Base-by-base conservation (phyloP, 1,139 yeast species). In the Scheffersomyces parashehatae region DNA sequence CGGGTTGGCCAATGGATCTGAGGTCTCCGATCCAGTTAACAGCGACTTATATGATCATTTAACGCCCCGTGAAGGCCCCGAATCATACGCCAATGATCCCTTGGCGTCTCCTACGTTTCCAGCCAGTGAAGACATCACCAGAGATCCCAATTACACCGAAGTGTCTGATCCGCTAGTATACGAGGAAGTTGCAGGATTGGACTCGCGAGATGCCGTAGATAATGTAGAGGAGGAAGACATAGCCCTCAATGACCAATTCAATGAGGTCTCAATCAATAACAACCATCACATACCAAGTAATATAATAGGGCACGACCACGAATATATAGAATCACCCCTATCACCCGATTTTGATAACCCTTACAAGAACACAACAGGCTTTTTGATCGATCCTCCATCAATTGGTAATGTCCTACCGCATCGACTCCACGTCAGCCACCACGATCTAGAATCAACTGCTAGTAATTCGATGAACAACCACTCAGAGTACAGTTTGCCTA, bases 151-250 rank as follows among this genome's bases (percentile, higher is more conserved):
- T 28, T 45, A 34, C 39, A 43, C 31, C 28, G 45, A 43, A 7
- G 48, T 42, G 36, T 35, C 12, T 12, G 48, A 45, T 28, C 48
- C 48, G 7, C 37, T 37, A 28, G 33, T 38, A 4, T 40, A 37
- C 36, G 26, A 20, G 8, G 26, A 20, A 20, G 26, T 5, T 5
- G 7, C 26, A 1, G 26, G 26, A 20, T 20, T 20, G 26, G 8
- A 6, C 26, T 20, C 8, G 1, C 26, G 3, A 6, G 26, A 20
- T 3, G 8, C 7, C 26, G 26, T 20, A 20, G 26, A 5, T 5
- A 20, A 20, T 20, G 26, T 20, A 20, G 26, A 20, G 26, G 26
- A 20, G 5, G 26, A 20, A 6, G 26, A 7, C 26, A 6, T 5
- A 20, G 26, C 26, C 26, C 26, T 20, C 26, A 5, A 20, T 20